Percentiles rank a stretch among this genome's conserved stretches.
Evolutionary conservation across 768 basidiomycete genomes (phyloP).

Genomic region (Boletellus ananas): DNA sequence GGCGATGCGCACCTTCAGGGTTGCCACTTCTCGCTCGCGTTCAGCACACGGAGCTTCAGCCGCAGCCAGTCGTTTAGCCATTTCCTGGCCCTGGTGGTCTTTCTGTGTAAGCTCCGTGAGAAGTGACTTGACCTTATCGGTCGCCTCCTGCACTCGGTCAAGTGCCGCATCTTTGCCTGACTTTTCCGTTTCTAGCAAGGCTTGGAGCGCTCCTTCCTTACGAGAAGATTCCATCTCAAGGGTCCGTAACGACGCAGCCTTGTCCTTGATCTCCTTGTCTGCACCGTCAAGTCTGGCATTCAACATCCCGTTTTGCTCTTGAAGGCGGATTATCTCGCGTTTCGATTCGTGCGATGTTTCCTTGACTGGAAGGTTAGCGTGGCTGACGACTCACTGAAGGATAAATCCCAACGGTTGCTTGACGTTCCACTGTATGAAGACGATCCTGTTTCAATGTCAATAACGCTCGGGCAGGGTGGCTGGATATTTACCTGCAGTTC

Average conservation of each 20-base stretch:
- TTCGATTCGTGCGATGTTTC: constrained; percentile 12
- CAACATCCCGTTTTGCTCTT: constrained; percentile 21
- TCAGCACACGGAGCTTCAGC: constrained; percentile 22
- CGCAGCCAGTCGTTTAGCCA: constrained; percentile 20
- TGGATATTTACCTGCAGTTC: constrained; percentile 43
- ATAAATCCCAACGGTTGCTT: constrained; percentile 14
- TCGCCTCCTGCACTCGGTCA: constrained; percentile 14
- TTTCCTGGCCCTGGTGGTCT: constrained; percentile 17
- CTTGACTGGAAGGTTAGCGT: constrained; percentile 10
- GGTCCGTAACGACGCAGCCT: constrained; percentile 7
- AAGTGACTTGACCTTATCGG: constrained; percentile 21
- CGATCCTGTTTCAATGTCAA: constrained; percentile 17
- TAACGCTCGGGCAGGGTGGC: background rate
- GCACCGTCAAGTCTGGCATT: constrained; percentile 12
- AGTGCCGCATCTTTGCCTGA: constrained; percentile 17
- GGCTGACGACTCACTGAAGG: background rate
- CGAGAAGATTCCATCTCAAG: constrained; percentile 24
- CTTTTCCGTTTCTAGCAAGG: constrained; percentile 24
- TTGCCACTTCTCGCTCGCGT: constrained; percentile 27
- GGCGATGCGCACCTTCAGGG: constrained; percentile 17
- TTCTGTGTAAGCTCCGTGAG: constrained; percentile 20
- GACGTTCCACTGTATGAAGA: constrained; percentile 17
- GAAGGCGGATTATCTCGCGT: constrained; percentile 15
- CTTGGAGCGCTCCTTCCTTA: constrained; percentile 24
- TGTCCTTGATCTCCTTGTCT: constrained; percentile 9